Base-by-base conservation (phyloP, 805 yeast species). In the Sugiyamaella smithiae region DNA sequence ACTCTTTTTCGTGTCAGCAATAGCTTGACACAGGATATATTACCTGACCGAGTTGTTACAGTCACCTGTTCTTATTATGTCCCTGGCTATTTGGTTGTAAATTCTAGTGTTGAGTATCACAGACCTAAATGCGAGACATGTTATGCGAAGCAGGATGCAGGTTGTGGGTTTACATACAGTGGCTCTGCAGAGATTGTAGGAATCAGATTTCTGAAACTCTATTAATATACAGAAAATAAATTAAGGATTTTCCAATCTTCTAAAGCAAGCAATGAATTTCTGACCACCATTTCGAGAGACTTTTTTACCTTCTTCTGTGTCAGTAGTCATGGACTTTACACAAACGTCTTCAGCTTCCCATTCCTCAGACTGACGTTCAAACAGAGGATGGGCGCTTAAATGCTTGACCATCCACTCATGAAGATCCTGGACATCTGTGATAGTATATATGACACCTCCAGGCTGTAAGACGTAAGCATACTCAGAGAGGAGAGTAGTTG, bases 241-340 rank as follows among this genome's bases (percentile, higher is more conserved):
- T 29, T 50, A 50, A 8, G 56, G 58, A 35, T 52, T 49, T 23
- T 47, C 50, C 29, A 85, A 65, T 66, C 96, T 77, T 67, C 72
- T 79, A 65, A 82, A 90, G 62, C 98, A 93, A 17, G 97, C 97
- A 29, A 89, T 76, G 67, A 75, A 93, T 66, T 93, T 93, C 54
- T 72, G 74, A 25, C 99, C 99, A 36, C 84, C 76, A 64, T 93
- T 93, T 62, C 99, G 80, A 41, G 82, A 84, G 31, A 93, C 99
- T 68, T 93, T 93, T 70, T 93, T 90, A 50, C 99, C 99, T 68
- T 93, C 99, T 68, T 93, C 99, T 1, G 99, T 93, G n/a, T 93
- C 83, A 52, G 84, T 82, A 50, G 80, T 80, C 98, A 93, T 93
- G 44, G 88, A 78, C 52, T 77, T 69, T 19, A 90, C 98, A 69